Conservation (phyloP, 805 yeast species). For the Wickerhamomyces queroliae region DNA sequence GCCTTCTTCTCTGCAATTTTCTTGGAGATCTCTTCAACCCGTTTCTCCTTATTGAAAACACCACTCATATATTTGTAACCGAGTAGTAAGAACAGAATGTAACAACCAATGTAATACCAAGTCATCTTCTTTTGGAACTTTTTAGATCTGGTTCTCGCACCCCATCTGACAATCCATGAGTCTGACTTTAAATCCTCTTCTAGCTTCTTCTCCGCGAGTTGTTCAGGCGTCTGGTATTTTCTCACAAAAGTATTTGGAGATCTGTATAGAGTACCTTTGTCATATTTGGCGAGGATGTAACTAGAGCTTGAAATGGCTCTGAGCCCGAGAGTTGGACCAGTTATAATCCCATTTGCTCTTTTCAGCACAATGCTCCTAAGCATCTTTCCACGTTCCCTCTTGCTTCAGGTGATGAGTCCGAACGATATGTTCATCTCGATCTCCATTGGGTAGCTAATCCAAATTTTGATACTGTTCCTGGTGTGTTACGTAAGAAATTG, state of each 20-base stretch:
- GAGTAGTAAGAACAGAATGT: slow-evolving; percentile 47
- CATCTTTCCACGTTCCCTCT: too few relatives aligned
- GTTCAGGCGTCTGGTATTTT: slow-evolving; percentile 25
- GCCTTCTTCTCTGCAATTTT: slow-evolving; percentile 28
- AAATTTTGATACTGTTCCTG: too few relatives aligned
- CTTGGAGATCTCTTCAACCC: slow-evolving; percentile 37
- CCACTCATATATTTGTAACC: slow-evolving; percentile 65
- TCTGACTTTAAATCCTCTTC: slow-evolving; percentile 29
- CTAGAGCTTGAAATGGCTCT: neutral
- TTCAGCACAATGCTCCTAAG: neutral
- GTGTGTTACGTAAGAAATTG: too few relatives aligned
- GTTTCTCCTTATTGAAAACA: slow-evolving; percentile 58
- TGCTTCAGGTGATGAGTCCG: too few relatives aligned
- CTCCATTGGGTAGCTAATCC: too few relatives aligned
- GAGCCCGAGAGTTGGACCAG: neutral
- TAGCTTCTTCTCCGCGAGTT: slow-evolving; percentile 25
- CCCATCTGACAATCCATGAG: slow-evolving; percentile 39
- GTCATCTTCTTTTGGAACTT: slow-evolving; percentile 60
- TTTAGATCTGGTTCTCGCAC: slow-evolving; percentile 46
- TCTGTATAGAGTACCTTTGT: slow-evolving; percentile 9
- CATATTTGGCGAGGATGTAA: neutral
- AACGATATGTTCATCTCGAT: too few relatives aligned
- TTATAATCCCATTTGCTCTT: neutral
- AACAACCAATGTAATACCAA: slow-evolving; percentile 55
- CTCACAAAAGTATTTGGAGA: slow-evolving; percentile 16